These are phyloP conservation scores for Ascosphaera aggregata DNA, from an alignment of 2,329 filamentous ascomycete genomes.

Conservation along the genomic window DNA sequence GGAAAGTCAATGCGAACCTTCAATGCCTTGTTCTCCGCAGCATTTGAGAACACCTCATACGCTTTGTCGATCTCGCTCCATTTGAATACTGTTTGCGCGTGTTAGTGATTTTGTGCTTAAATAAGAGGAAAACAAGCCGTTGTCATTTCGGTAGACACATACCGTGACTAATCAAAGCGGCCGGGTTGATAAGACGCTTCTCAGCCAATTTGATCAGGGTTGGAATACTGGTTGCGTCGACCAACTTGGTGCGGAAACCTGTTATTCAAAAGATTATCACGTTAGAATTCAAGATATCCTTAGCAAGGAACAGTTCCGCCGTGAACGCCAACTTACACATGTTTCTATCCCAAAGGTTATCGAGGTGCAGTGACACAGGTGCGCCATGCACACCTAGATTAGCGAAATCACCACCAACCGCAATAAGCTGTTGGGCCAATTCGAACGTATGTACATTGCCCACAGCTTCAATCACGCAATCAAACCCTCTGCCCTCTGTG, in stretches of 20 bases:
- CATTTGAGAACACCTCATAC: conserved; percentile 21
- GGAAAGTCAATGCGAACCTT: conserved; percentile 22
- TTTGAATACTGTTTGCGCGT: conserved; percentile 14
- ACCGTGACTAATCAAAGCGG: conserved; percentile 24
- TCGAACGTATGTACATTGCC: conserved; percentile 30
- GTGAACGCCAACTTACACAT: conserved; percentile 18
- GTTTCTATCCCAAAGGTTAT: conserved; percentile 31
- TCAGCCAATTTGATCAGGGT: conserved; percentile 25
- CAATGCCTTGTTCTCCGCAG: conserved; percentile 20
- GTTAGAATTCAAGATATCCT: not conserved
- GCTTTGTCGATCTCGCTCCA: conserved; percentile 22
- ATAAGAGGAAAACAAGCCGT: conserved; percentile 1
- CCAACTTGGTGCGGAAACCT: conserved; percentile 25
- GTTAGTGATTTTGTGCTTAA: not conserved
- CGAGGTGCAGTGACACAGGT: conserved; percentile 28
- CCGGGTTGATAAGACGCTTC: conserved; percentile 19
- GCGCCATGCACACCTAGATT: conserved; percentile 35
- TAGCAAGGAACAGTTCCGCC: not conserved
- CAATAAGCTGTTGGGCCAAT: conserved; percentile 29
- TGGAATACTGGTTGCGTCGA: conserved; percentile 25
- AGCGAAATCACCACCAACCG: conserved; percentile 29
- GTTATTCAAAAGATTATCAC: not conserved
- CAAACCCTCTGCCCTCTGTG: conserved; percentile 29
- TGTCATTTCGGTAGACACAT: conserved; percentile 6
- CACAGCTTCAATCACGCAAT: conserved; percentile 35